These are phyloP conservation scores for Paecilomyces formosus DNA, from an alignment of 2,329 filamentous ascomycete species.

Conservation along the genomic window DNA sequence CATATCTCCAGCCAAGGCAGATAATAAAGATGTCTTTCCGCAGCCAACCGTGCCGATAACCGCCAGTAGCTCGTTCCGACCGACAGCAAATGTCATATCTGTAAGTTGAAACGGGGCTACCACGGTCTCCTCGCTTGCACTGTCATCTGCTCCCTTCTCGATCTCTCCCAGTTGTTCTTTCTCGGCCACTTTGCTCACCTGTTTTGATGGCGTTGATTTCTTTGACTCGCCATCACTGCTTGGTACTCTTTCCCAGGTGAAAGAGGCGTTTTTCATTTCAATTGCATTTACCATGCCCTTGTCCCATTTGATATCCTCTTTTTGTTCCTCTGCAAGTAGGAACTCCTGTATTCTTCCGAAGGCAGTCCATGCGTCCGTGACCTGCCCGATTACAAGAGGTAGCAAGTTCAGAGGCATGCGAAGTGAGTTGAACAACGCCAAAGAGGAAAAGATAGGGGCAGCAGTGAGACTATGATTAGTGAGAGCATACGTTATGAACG, in stretches of 20 bases:
- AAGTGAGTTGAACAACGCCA: slow-evolving; percentile 87
- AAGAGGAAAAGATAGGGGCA: slow-evolving; percentile 80
- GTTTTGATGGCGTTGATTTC: neutral
- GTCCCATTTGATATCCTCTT: slow-evolving; percentile 60
- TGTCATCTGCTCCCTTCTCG: slow-evolving; percentile 10
- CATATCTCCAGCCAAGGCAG: slow-evolving; percentile 91
- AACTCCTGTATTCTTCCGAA: slow-evolving; percentile 82
- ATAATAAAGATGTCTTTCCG: slow-evolving; percentile 87
- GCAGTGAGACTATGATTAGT: slow-evolving; percentile 61
- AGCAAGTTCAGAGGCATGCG: slow-evolving; percentile 84
- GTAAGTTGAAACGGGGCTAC: slow-evolving; percentile 34
- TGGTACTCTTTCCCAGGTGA: slow-evolving; percentile 69
- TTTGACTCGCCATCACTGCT: slow-evolving; percentile 9
- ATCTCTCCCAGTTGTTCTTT: neutral
- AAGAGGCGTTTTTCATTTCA: slow-evolving; percentile 63
- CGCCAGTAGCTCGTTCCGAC: slow-evolving; percentile 39
- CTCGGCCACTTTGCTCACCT: slow-evolving; percentile 2
- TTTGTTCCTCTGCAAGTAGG: slow-evolving; percentile 73
- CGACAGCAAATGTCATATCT: slow-evolving; percentile 27
- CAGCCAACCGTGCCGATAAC: slow-evolving; percentile 62
- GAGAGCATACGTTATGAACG: slow-evolving; percentile 74
- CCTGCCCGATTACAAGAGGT: slow-evolving; percentile 79
- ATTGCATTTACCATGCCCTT: slow-evolving; percentile 50
- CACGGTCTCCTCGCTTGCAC: slow-evolving; percentile 13
- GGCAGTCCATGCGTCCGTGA: slow-evolving; percentile 83